Evolutionary conservation across 495 filamentous ascomycete species (phyloP).

Genomic region (Aspergillus panamensis): DNA sequence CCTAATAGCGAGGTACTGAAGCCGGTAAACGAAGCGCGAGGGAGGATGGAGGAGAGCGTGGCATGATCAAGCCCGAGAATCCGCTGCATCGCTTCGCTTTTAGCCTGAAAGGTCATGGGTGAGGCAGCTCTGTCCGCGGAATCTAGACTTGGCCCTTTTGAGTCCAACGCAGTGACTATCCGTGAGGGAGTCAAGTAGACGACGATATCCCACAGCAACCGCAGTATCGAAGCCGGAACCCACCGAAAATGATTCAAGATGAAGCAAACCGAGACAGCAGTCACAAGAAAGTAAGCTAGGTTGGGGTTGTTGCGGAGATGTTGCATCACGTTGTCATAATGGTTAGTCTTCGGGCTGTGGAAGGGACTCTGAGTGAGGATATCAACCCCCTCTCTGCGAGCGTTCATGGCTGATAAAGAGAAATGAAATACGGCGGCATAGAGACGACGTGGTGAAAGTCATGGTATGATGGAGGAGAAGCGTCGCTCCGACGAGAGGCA

Average conservation of each 20-base stretch:
- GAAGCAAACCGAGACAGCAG: constrained; percentile 24
- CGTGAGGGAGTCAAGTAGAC: constrained; percentile 59
- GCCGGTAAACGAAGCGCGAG: constrained; percentile 41
- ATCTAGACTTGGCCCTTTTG: constrained; percentile 29
- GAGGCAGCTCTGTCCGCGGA: constrained; percentile 19
- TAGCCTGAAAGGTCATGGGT: constrained; percentile 38
- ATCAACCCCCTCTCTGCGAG: constrained; percentile 35
- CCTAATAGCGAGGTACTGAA: constrained; percentile 42
- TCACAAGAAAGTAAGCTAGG: constrained; percentile 26
- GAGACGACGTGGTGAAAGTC: constrained; percentile 21
- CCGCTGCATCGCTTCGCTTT: constrained; percentile 64
- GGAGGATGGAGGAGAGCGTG: constrained; percentile 49
- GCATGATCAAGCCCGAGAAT: constrained; percentile 62
- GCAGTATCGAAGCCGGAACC: constrained; percentile 27
- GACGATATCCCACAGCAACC: constrained; percentile 56
- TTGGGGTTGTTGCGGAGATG: constrained; percentile 28
- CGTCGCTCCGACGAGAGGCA: constrained; percentile 6
- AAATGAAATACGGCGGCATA: constrained; percentile 22
- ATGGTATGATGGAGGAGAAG: constrained; percentile 15
- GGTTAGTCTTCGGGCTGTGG: constrained; percentile 26
- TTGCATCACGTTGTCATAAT: constrained; percentile 35
- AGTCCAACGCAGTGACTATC: constrained; percentile 58
- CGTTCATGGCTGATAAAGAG: constrained; percentile 39
- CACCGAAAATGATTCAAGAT: constrained; percentile 32
- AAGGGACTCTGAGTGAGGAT: constrained; percentile 33